These are phyloP conservation scores for Backusella sp. DNA, from an alignment of 192 early-diverging fungal species.

Conservation along the genomic window DNA sequence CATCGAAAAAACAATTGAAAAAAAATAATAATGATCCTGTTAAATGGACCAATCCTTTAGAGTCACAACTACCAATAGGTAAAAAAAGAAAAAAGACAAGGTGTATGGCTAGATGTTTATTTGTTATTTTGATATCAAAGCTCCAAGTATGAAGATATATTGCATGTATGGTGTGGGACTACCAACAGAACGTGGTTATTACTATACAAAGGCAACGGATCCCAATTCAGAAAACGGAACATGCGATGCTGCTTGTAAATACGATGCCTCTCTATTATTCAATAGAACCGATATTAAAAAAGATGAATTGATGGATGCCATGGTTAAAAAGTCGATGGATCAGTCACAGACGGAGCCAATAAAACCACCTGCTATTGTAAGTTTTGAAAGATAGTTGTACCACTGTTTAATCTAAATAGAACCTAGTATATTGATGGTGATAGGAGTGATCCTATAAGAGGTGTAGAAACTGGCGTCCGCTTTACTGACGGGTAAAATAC, in stretches of 20 bases:
- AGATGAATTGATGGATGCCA: not conserved
- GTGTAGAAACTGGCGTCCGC: constrained; percentile 68
- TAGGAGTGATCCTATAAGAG: constrained; percentile 51
- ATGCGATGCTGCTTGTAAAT: constrained; percentile 6
- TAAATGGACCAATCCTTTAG: constrained; percentile 81
- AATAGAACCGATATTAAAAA: constrained; percentile 11
- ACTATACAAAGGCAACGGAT: constrained; percentile 51
- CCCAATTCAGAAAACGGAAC: constrained; percentile 22
- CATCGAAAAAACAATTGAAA: constrained; percentile 58
- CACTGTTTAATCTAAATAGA: not conserved
- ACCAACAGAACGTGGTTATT: constrained; percentile 81
- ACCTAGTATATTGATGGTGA: constrained; percentile 52
- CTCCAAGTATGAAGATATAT: constrained; percentile 75
- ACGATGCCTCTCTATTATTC: not conserved
- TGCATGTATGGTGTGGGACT: constrained; percentile 83
- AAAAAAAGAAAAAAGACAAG: not conserved
- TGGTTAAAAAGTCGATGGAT: constrained; percentile 26
- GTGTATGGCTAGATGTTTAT: constrained; percentile 35
- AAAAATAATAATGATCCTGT: constrained; percentile 54
- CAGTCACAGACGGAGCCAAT: not conserved
- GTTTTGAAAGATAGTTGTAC: not conserved
- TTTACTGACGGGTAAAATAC: constrained; percentile 60
- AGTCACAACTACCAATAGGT: constrained; percentile 46
- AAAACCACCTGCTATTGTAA: constrained; percentile 15
- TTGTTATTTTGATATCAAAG: constrained; percentile 23